Evolutionary conservation across 768 basidiomycete species (phyloP).

Genomic region (Leccinum broughii): DNA sequence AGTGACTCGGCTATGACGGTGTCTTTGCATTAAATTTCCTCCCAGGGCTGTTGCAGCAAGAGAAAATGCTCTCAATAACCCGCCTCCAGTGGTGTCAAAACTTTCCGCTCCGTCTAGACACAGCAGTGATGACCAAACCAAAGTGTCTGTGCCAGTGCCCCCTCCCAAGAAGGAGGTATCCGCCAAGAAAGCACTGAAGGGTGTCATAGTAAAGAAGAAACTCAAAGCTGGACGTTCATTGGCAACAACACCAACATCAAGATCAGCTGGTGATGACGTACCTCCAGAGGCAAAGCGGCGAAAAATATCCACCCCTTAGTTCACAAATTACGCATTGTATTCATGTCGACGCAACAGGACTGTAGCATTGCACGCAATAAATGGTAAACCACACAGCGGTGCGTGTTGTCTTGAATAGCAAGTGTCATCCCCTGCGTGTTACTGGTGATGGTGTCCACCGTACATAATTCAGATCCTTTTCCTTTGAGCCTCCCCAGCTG

Average conservation of each 20-base stretch:
- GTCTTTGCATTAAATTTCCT: slow-evolving; percentile 13
- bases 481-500: slow-evolving; percentile 59
- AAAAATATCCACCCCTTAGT: slow-evolving; percentile 43
- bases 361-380: slow-evolving; percentile 15
- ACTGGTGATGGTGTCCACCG: slow-evolving; percentile 82
- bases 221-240: slow-evolving; percentile 39
- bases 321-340: slow-evolving; percentile 13
- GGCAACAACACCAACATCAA: slow-evolving; percentile 18
- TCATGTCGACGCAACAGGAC: slow-evolving; percentile 7
- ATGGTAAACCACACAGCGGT: slow-evolving; percentile 3
- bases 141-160: slow-evolving; percentile 25
- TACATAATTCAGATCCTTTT: slow-evolving; percentile 62
- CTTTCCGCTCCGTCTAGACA: slow-evolving; percentile 35
- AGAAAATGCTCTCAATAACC: slow-evolving; percentile 48
- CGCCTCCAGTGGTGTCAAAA: slow-evolving; percentile 33
- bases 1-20: slow-evolving; percentile 1
- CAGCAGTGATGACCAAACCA: slow-evolving; percentile 27
- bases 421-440: slow-evolving; percentile 34
- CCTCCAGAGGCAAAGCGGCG: slow-evolving; percentile 58
- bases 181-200: slow-evolving; percentile 67
- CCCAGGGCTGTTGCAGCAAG: slow-evolving; percentile 72
- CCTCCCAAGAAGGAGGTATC: slow-evolving; percentile 53
- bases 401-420: slow-evolving; percentile 3
- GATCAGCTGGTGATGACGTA: slow-evolving; percentile 27
- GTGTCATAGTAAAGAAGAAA: slow-evolving; percentile 80